Percentiles rank a stretch among this genome's conserved stretches.
phyloP scores from a whole-genome alignment of 169 alveolate genomes.

The Eimeria mitis region DNA sequence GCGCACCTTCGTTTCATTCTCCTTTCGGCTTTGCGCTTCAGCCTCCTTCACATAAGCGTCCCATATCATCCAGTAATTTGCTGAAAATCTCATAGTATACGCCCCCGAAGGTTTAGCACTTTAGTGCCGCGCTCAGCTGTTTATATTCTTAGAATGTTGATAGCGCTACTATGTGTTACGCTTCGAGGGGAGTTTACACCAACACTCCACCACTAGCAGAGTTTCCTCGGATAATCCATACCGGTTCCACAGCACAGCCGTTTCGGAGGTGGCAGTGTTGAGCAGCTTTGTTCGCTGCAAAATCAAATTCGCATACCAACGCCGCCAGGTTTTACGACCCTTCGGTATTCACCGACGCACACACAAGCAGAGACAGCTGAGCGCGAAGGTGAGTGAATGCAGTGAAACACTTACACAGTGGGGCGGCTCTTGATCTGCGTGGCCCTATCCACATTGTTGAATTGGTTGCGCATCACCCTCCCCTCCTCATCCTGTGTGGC shows the following conservation, averaged over 20 bases:
- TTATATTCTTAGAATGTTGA: background rate
- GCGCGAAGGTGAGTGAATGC: background rate
- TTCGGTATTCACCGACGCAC: background rate
- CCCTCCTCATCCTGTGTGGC: constrained; percentile 78
- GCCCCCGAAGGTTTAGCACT: background rate
- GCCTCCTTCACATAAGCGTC: constrained; percentile 95
- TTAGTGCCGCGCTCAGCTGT: background rate
- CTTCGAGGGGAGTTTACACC: background rate
- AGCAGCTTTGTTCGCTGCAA: constrained; percentile 53
- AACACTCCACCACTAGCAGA: background rate
- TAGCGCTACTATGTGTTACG: background rate
- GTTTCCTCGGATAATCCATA: background rate
- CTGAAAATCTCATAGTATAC: constrained; percentile 68
- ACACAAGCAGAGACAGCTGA: background rate
- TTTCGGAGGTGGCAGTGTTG: constrained; percentile 67
- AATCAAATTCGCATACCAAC: background rate
- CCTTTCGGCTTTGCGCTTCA: constrained; percentile 84
- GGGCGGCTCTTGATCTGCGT: constrained; percentile 58
- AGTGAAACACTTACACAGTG: background rate
- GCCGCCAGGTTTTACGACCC: background rate
- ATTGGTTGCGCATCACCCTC: constrained; percentile 91
- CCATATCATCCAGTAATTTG: constrained; percentile 94
- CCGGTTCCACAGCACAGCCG: constrained; percentile 65
- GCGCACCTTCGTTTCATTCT: constrained; percentile 37
- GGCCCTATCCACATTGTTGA: constrained; percentile 95